Base-by-base conservation (phyloP, 495 filamentous ascomycete species). In the Schizothecium vesticola region DNA sequence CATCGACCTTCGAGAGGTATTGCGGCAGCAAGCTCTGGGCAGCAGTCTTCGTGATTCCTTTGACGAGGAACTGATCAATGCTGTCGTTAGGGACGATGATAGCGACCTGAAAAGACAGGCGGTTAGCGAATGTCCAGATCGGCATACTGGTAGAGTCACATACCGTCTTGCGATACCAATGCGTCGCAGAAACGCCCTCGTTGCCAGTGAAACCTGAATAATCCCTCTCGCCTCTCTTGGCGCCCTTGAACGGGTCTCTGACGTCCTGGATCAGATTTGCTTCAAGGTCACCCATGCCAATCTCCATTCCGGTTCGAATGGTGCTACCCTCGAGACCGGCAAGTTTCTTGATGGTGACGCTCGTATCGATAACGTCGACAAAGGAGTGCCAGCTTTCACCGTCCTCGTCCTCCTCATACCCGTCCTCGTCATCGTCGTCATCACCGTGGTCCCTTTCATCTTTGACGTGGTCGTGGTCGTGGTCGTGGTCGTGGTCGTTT, bases 191-290 rank as follows among this genome's bases (percentile, higher is more conserved):
- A n/a, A 71, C 66, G 29, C 73, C 70, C 71, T 61, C 81, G 66
- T 82, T 81, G 16, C 80, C 80, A 11, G 75, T 80, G 58, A 68
- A 83, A 9, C 74, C 76, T 59, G 70, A 72, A 59, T 76, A 80
- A 16, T 79, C 76, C 68, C 80, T 76, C 24, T 78, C 70, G 66
- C 82, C 75, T 0, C 77, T 76, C n/a, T 75, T 65, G n/a, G 71
- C 74, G 12, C 55, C 60, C 26, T 75, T 63, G 63, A 79, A 83
- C 21, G 73, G 65, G 43, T 78, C 69, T 51, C 71, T 61, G 36
- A 77, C 69, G 16, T 64, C 51, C 9, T 69, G 67, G 60, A 69
- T 26, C 33, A 83, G 56, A 51, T 82, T 75, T 25, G 72, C 21
- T 10, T 77, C 69, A 43, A 78, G 67, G 16, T 72, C 65, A 66